phyloP scores from a whole-genome alignment of 2,329 filamentous ascomycete genomes.

The Sclerotinia minor region DNA sequence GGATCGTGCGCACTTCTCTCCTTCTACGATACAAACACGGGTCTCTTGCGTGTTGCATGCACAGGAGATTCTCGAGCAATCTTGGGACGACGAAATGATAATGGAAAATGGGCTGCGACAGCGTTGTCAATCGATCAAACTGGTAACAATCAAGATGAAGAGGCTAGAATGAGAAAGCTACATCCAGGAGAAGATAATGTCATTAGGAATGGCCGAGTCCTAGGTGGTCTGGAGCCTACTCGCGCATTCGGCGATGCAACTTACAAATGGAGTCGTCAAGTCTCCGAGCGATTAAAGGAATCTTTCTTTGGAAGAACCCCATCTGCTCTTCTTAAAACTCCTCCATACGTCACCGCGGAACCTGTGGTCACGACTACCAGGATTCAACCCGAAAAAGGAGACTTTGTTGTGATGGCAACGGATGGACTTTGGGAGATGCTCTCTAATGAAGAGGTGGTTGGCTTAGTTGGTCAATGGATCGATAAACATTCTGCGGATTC shows the following conservation, averaged over 20 bases:
- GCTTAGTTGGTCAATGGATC: slow-evolving; percentile 94
- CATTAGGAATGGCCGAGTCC: slow-evolving; percentile 82
- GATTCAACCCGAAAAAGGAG: slow-evolving; percentile 82
- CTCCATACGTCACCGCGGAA: slow-evolving; percentile 96
- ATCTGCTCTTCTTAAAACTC: slow-evolving; percentile 77
- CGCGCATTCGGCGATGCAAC: slow-evolving; percentile 94
- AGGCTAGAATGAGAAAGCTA: slow-evolving; percentile 74
- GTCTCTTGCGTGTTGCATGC: slow-evolving; percentile 88
- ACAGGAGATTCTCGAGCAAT: slow-evolving; percentile 96
- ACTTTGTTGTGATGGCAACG: slow-evolving; percentile 94
- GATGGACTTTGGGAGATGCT: slow-evolving; percentile 99
- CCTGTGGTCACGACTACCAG: slow-evolving; percentile 92
- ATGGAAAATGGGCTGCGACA: slow-evolving; percentile 90
- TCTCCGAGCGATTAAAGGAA: slow-evolving; percentile 76
- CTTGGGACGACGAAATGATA: slow-evolving; percentile 73
- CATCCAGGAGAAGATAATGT: slow-evolving; percentile 90
- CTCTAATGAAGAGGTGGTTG: slow-evolving; percentile 96
- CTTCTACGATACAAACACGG: slow-evolving; percentile 88
- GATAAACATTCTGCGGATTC: slow-evolving; percentile 62
- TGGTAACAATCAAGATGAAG: slow-evolving; percentile 83
- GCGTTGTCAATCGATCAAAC: slow-evolving; percentile 92
- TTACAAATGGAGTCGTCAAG: slow-evolving; percentile 93
- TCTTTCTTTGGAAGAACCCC: slow-evolving; percentile 86
- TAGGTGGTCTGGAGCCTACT: slow-evolving; percentile 88
- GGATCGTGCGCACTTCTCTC: slow-evolving; percentile 96